Evolutionary conservation across 306 rosid species (phyloP).

Genomic region (Prunus mira): DNA sequence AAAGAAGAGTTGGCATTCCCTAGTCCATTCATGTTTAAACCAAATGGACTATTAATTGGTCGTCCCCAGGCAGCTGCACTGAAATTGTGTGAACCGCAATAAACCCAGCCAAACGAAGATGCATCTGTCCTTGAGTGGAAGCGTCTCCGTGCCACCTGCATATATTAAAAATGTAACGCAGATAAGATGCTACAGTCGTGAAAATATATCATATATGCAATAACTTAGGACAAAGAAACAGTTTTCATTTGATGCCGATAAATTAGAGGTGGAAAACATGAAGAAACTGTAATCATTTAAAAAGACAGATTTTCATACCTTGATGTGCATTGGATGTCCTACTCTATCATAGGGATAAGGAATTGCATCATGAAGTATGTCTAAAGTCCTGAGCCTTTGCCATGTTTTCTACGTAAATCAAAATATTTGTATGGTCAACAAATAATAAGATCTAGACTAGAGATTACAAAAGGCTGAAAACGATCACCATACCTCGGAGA

Average conservation of each 20-base stretch:
- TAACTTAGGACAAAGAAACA: no score
- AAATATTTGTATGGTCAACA: neutral
- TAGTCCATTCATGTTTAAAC: constrained; percentile 29
- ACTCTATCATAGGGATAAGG: constrained; percentile 60
- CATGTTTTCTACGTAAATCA: constrained; percentile 57
- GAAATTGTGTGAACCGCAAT: constrained; percentile 83
- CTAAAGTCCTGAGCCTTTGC: constrained; percentile 58
- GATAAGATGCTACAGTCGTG: neutral
- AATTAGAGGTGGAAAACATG: no score
- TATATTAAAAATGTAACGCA: neutral
- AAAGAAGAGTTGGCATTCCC: constrained; percentile 26
- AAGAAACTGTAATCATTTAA: constrained; percentile 1
- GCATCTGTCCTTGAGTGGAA: constrained; percentile 49
- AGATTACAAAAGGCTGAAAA: neutral
- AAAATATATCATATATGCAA: neutral
- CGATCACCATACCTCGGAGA: constrained; percentile 60
- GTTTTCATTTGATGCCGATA: no score
- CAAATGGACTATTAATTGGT: constrained; percentile 43
- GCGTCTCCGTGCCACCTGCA: constrained; percentile 66
- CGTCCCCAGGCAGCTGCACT: constrained; percentile 93
- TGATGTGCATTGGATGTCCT: constrained; percentile 80
- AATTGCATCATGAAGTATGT: constrained; percentile 67
- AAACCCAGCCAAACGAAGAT: constrained; percentile 70
- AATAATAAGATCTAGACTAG: neutral
- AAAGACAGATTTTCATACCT: constrained; percentile 40